These are phyloP conservation scores for Citrus medica DNA, from an alignment of 345 rosid genomes.

Conservation along the genomic window DNA sequence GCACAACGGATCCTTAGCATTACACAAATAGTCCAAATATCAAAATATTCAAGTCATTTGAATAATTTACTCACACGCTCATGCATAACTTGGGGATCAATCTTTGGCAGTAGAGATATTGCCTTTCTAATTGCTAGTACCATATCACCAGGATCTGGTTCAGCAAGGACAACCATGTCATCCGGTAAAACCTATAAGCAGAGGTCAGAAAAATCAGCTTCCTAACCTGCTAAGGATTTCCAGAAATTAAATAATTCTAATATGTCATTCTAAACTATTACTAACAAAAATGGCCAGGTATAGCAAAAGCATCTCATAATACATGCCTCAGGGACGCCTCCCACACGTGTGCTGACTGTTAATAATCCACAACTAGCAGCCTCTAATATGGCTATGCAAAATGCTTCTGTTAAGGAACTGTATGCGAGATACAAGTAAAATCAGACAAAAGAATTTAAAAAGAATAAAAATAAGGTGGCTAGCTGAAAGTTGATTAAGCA, in stretches of 20 bases:
- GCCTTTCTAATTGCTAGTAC: slow-evolving; percentile 77
- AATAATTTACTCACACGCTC: slow-evolving; percentile 49
- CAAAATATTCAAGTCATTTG: background rate
- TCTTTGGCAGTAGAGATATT: slow-evolving; percentile 72
- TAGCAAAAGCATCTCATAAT: background rate
- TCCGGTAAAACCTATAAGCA: slow-evolving; percentile 76
- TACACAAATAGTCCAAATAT: background rate
- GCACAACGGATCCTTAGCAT: background rate
- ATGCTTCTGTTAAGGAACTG: slow-evolving; percentile 98
- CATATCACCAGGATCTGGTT: slow-evolving; percentile 95
- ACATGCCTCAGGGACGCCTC: slow-evolving; percentile 96
- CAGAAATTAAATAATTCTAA: background rate
- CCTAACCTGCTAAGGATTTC: background rate
- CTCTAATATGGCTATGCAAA: slow-evolving; percentile 97
- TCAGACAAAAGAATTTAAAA: background rate
- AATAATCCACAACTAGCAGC: slow-evolving; percentile 97
- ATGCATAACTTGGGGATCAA: slow-evolving; percentile 85
- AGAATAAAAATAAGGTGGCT: background rate
- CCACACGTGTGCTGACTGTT: slow-evolving; percentile 93
- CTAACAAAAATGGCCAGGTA: background rate
- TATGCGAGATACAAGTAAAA: slow-evolving; percentile 20
- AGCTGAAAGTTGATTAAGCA: background rate
- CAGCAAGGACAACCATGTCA: slow-evolving; percentile 95
- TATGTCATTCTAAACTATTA: background rate
- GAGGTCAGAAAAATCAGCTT: background rate